Evolutionary conservation across 768 basidiomycete species (phyloP), one percentile per base, ranked within the genome.

Genomic region (Hericium erinaceus): DNA sequence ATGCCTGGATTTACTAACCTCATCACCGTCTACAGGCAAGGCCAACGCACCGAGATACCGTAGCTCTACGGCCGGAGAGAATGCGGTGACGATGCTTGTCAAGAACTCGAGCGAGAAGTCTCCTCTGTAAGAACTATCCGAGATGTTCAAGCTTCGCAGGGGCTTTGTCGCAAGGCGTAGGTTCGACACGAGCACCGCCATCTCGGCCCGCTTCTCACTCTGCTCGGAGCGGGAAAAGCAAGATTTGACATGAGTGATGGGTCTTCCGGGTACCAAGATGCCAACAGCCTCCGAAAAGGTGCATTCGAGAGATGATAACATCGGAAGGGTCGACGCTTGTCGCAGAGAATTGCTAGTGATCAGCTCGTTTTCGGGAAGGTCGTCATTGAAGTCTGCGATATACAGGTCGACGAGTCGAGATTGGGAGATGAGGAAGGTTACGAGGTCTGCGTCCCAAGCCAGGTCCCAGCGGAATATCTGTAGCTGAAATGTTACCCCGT

Each of bases 271-370:
- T 20, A 80, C 75, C 10, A 87, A 68, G 15, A 74, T 75, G 52
- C 74, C 73, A 3, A 80, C 84, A 1, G 84, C 85, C 67, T 84
- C 84, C 16, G 79, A 70, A 67, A 86, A 86, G 1, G 84, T 84
- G 68, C 85, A 87, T 68, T 86, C 83, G 44, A 87, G 67, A 24
- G 71, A 76, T 5, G 78, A 72, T 22, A 87, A 70, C 50, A 71
- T 70, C 39, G 81, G 79, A 24, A 87, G 74, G 39, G 68, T 55
- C 51, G 24, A 52, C n/a, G 62, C 57, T 50, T 59, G 75, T 64
- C 39, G 66, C 52, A 61, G 66, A 48, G 66, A 66, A 28, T 66
- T 58, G 41, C 58, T 39, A 39, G 62, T 61, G 12, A 64, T 59
- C 9, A 58, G 63, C 33, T 39, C 26, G 52, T 51, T 62, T 39